These are phyloP conservation scores for Eragrostis curvula DNA, from an alignment of 176 grass and related monocot species.

Conservation along the genomic window DNA sequence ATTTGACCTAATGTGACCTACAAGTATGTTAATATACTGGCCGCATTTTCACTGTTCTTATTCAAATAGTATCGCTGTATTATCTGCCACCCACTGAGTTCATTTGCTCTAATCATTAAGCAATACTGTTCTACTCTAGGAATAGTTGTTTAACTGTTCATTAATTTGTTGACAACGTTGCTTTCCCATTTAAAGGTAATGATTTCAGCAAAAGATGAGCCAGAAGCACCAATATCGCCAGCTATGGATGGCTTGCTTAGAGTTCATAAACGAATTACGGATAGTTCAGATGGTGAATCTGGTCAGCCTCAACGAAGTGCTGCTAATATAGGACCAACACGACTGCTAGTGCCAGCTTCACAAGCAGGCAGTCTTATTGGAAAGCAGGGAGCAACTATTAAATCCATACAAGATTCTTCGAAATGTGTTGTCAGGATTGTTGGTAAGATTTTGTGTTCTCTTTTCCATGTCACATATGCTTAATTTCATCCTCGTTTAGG, in stretches of 20 bases:
- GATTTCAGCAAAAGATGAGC: slow-evolving; percentile 95
- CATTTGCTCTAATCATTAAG: slow-evolving; percentile 10
- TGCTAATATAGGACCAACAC: slow-evolving; percentile 65
- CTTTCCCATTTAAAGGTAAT: slow-evolving; percentile 66
- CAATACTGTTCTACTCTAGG: slow-evolving; percentile 2
- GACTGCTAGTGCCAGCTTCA: slow-evolving; percentile 81
- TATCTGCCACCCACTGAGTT: background rate
- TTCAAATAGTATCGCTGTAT: background rate
- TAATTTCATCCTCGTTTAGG: slow-evolving; percentile 11
- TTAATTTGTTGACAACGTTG: slow-evolving; percentile 17
- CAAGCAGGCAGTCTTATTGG: slow-evolving; percentile 94
- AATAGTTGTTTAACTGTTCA: background rate
- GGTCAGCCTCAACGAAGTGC: slow-evolving; percentile 58
- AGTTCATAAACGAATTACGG: slow-evolving; percentile 82
- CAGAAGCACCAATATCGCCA: slow-evolving; percentile 70
- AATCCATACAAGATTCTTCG: slow-evolving; percentile 89
- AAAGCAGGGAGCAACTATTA: slow-evolving; percentile 93
- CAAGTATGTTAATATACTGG: slow-evolving; percentile 11
- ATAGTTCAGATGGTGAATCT: slow-evolving; percentile 72
- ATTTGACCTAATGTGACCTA: background rate
- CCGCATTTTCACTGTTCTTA: slow-evolving; percentile 8
- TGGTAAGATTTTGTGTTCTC: slow-evolving; percentile 52
- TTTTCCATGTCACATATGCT: slow-evolving; percentile 6
- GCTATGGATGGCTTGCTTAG: slow-evolving; percentile 87
- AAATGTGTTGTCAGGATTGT: slow-evolving; percentile 65